Percentiles rank a stretch among this genome's conserved stretches.
Conservation (phyloP, 306 rosid genomes). For the Hippophae rhamnoides region DNA sequence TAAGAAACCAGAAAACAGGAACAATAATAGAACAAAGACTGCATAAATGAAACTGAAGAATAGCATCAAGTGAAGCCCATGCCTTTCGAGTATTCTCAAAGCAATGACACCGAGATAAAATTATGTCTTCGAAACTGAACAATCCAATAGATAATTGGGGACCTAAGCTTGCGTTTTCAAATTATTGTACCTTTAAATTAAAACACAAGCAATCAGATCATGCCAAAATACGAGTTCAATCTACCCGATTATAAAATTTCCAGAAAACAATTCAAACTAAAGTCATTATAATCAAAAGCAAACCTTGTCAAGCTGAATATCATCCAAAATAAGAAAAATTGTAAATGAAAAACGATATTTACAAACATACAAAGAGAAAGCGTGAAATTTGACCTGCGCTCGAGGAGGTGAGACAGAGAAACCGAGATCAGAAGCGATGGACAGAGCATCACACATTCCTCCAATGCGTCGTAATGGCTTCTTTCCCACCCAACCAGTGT, state of each 20-base stretch:
- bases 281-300: background rate
- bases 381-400: constrained; percentile 35
- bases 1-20: background rate
- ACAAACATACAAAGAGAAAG: background rate
- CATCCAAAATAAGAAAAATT: background rate
- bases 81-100: background rate
- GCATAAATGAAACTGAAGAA: background rate
- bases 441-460: constrained; percentile 84
- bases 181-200: too few species aligned
- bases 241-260: background rate
- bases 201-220: too few species aligned
- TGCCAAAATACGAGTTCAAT: too few species aligned
- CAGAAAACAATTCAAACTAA: background rate
- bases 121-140: too few species aligned
- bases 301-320: background rate
- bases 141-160: background rate
- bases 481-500: constrained; percentile 75
- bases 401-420: constrained; percentile 54
- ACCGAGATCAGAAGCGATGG: constrained; percentile 86
- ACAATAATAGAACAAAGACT: background rate
- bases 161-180: background rate
- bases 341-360: background rate
- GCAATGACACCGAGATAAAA: background rate
- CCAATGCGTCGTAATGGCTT: constrained; percentile 78
- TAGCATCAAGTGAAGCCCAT: too few species aligned